Percentiles rank a stretch among this genome's conserved stretches.
These are phyloP conservation scores for Oryza meridionalis DNA, from an alignment of 176 grass and related monocot species.

Conservation along the genomic window DNA sequence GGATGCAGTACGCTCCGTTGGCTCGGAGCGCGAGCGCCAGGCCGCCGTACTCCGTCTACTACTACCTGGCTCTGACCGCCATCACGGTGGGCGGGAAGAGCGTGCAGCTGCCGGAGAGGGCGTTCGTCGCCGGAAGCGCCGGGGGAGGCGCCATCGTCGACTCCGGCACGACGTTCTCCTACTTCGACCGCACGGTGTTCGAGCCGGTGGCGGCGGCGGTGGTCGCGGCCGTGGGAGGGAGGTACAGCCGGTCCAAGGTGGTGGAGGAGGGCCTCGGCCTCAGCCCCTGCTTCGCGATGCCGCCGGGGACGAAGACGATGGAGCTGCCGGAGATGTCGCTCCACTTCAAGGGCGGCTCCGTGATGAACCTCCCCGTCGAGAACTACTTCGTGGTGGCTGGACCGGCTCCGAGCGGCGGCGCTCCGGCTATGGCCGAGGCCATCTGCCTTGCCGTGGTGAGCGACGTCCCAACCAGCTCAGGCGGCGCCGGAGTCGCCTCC, in stretches of 20 bases:
- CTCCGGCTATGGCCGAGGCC: not conserved
- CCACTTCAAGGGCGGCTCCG: slow-evolving; percentile 60
- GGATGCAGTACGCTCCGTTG: slow-evolving; percentile 60
- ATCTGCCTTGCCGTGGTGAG: slow-evolving; percentile 82
- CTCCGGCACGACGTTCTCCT: slow-evolving; percentile 86
- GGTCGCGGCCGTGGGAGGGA: slow-evolving; percentile 37
- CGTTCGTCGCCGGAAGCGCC: slow-evolving; percentile 11
- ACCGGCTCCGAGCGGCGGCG: not conserved
- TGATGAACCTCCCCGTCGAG: slow-evolving; percentile 74
- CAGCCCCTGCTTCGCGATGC: slow-evolving; percentile 75
- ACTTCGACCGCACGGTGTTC: slow-evolving; percentile 70
- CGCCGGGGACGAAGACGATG: slow-evolving; percentile 29
- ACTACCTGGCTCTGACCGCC: slow-evolving; percentile 60
- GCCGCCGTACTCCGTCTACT: slow-evolving; percentile 71
- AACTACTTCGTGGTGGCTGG: slow-evolving; percentile 73
- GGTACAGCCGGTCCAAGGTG: slow-evolving; percentile 57
- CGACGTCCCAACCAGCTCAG: slow-evolving; percentile 27
- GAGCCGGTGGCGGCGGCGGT: slow-evolving; percentile 45
- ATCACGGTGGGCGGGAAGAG: slow-evolving; percentile 60
- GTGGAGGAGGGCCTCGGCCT: slow-evolving; percentile 60
- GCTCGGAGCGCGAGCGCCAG: slow-evolving; percentile 37
- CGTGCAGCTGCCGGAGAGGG: slow-evolving; percentile 50
- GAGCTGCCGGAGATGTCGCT: slow-evolving; percentile 67
- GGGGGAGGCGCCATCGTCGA: slow-evolving; percentile 81
- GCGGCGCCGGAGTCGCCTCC: not conserved